Evolutionary conservation across 2,329 filamentous ascomycete genomes (phyloP), one percentile per base, ranked within the genome.

Genomic region (Aspergillus sp.): DNA sequence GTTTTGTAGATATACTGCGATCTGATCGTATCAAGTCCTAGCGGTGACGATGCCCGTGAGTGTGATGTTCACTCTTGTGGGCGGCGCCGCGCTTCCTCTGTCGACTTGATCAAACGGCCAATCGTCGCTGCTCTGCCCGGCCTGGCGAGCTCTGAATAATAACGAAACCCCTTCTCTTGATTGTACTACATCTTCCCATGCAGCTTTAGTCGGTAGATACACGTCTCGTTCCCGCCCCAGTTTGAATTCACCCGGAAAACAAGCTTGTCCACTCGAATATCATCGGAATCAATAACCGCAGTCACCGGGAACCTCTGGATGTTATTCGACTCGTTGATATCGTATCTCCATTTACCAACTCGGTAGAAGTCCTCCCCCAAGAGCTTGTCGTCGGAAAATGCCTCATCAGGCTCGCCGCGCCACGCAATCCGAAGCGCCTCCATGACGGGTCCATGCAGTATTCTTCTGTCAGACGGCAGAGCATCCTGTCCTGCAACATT

Each of bases 131-230:
- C 4, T 37, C 12, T n/a, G 34, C 34, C 7, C 34, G 34, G 6
- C 12, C 13, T n/a, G 15, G 13, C 34, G 15, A 37, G 34, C 34
- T n/a, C 34, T 37, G 4, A 37, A n/a, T 37, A 3, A 37, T 15
- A 37, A 5, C 12, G 13, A n/a, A 37, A 37, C 34, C 12, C 34
- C 12, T 8, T 37, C 34, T 11, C 13, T 37, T 37, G 5, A n/a
- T 37, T 37, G 34, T 15, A 3, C 45, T 64, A 75, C 33, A 67
- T 9, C 58, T 72, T 67, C 4, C 78, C 79, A 63, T 79, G 72
- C 49, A 80, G 55, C 48, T 74, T 73, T 51, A 80, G 58, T n/a
- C 78, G 74, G 64, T 80, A 80, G 39, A 80, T 61, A 61, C 79
- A 81, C 1, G 77, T 79, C 54, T 75, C 65, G 20, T 73, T 65